Percentiles rank a stretch among this genome's conserved stretches.
phyloP scores from a whole-genome alignment of 148 eudicot species.

The Chenopodium formosanum region DNA sequence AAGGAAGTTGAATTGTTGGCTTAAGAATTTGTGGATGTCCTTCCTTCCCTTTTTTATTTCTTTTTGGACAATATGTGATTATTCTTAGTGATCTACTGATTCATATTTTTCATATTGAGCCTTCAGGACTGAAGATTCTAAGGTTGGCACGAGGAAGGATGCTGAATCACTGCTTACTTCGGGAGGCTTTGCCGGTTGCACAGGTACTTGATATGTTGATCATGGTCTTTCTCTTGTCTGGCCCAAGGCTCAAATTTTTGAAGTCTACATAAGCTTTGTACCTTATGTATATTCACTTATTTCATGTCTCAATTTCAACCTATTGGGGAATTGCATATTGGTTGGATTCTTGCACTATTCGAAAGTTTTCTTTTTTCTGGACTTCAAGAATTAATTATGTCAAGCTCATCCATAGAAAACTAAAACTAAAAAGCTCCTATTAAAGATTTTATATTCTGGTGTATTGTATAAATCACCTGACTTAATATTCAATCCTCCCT shows the following conservation, averaged over 20 bases:
- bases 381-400: neutral
- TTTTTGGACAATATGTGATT: neutral
- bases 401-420: neutral
- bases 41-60: neutral
- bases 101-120: slow-evolving; percentile 6
- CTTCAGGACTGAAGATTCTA: slow-evolving; percentile 15
- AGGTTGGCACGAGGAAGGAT: neutral
- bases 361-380: neutral
- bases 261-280: no score
- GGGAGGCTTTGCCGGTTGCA: slow-evolving; percentile 9
- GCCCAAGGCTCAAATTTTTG: no score
- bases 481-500: neutral
- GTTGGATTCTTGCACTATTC: neutral
- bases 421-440: neutral
- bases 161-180: slow-evolving; percentile 7
- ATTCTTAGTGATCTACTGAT: neutral
- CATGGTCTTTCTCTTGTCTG: slow-evolving; percentile 5
- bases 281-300: neutral
- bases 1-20: neutral
- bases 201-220: slow-evolving; percentile 15
- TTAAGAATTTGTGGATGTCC: neutral
- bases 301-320: neutral
- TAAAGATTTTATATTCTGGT: neutral
- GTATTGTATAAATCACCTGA: neutral
- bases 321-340: neutral